Conservation (phyloP, 108 stramenopile genomes). For the Stephanodiscus triporus region DNA sequence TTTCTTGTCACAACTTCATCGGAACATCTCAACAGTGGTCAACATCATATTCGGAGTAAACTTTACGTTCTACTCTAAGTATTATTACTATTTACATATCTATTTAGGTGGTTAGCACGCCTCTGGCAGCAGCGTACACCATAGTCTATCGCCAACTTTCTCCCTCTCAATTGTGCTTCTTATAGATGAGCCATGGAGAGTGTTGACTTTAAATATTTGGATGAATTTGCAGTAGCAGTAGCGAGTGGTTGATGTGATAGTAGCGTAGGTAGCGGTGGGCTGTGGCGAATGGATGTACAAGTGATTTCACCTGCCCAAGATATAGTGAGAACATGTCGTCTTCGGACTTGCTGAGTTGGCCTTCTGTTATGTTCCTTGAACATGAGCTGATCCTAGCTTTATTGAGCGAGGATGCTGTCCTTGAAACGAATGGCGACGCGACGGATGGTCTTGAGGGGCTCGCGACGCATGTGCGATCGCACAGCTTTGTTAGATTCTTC, state of each 20-base stretch:
- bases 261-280: slow-evolving; percentile 3
- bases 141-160: slow-evolving; percentile 14
- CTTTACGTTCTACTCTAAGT: neutral
- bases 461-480: slow-evolving; percentile 26
- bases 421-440: slow-evolving; percentile 43
- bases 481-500: slow-evolving; percentile 12
- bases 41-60: too few species aligned
- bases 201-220: neutral
- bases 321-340: neutral
- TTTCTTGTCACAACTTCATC: too few species aligned
- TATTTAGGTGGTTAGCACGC: neutral
- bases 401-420: slow-evolving; percentile 3
- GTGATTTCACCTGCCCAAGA: neutral
- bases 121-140: slow-evolving; percentile 14
- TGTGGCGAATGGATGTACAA: neutral
- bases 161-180: neutral
- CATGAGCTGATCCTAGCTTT: neutral
- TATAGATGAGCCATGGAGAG: neutral
- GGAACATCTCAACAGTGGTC: neutral
- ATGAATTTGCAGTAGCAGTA: neutral
- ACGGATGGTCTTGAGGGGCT: slow-evolving; percentile 44
- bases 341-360: neutral
- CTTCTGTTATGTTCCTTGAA: neutral
- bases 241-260: slow-evolving; percentile 13
- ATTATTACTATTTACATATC: slow-evolving; percentile 18